Percentiles rank a stretch among this genome's conserved stretches.
phyloP scores from a whole-genome alignment of 1,284 basidiomycete species.

The Marasmius oreades region DNA sequence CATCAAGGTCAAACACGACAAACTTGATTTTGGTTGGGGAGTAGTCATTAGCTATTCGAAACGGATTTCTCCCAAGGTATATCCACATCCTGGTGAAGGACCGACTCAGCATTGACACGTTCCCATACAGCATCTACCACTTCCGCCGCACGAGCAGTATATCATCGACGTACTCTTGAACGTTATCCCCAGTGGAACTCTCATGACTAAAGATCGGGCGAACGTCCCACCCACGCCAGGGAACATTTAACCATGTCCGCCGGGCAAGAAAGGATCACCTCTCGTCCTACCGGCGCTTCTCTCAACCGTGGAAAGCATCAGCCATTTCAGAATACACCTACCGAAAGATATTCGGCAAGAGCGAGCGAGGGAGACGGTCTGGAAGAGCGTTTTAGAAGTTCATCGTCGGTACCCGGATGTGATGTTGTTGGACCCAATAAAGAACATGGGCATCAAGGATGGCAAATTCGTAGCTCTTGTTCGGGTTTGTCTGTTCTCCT shows the following conservation, averaged over 20 bases:
- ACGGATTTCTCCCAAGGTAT: slow-evolving; percentile 69
- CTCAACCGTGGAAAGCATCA: slow-evolving; percentile 83
- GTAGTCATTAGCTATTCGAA: slow-evolving; percentile 92
- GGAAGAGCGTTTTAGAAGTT: slow-evolving; percentile 90
- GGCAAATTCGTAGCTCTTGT: slow-evolving; percentile 88
- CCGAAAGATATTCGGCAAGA: slow-evolving; percentile 87
- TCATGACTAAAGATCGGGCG: slow-evolving; percentile 48
- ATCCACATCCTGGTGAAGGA: too few relatives aligned
- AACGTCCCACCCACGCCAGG: slow-evolving; percentile 54
- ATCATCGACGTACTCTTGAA: slow-evolving; percentile 92
- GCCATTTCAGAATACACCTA: slow-evolving; percentile 83
- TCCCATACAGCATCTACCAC: too few relatives aligned
- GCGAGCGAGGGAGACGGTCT: slow-evolving; percentile 76
- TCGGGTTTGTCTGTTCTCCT: slow-evolving; percentile 48
- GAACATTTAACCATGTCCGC: slow-evolving; percentile 72
- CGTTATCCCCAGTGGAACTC: slow-evolving; percentile 61
- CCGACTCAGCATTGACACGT: too few relatives aligned
- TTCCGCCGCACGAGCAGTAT: slow-evolving; percentile 86
- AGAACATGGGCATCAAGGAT: slow-evolving; percentile 97
- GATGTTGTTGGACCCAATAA: slow-evolving; percentile 85
- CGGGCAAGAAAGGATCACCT: slow-evolving; percentile 74
- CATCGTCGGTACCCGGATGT: slow-evolving; percentile 89
- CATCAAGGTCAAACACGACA: slow-evolving; percentile 84
- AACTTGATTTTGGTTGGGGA: slow-evolving; percentile 96
- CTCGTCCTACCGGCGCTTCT: slow-evolving; percentile 89